phyloP scores from a whole-genome alignment of 2,329 filamentous ascomycete species.

The Talaromyces sp. region DNA sequence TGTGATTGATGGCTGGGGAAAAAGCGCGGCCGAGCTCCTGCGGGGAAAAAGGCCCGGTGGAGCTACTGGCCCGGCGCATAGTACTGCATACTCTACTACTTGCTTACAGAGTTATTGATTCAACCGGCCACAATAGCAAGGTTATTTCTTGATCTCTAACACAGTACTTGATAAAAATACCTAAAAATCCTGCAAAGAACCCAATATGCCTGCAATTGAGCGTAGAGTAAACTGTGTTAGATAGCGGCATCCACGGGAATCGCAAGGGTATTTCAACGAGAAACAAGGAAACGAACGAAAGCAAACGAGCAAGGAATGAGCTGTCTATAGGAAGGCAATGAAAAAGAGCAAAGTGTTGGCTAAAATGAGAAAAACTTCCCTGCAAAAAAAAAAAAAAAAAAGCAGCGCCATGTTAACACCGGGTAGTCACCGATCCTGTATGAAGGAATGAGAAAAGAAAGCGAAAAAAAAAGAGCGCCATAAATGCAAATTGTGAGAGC shows the following conservation, averaged over 20 bases:
- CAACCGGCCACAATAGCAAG: background rate
- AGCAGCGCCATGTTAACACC: conserved; percentile 5
- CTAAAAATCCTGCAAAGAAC: background rate
- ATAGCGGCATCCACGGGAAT: background rate
- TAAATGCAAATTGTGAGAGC: background rate
- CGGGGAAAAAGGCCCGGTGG: background rate
- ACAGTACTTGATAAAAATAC: background rate
- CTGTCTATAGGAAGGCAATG: conserved; percentile 2
- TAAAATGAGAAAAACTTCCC: background rate
- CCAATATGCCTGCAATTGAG: conserved; percentile 9
- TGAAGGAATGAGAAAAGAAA: background rate
- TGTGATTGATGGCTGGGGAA: background rate
- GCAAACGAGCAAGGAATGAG: conserved; percentile 1
- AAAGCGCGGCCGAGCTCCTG: background rate
- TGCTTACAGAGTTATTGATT: background rate
- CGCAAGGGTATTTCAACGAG: conserved; percentile 9
- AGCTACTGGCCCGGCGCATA: background rate
- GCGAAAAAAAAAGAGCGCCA: background rate
- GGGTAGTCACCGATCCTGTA: background rate
- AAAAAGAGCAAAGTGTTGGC: background rate
- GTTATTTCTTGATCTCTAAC: background rate
- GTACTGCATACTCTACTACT: background rate
- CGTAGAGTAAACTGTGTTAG: background rate
- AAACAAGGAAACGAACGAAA: background rate
- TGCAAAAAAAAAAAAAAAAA: background rate